Conservation (phyloP, 2,329 filamentous ascomycete species). For the Fusarium vanettenii region DNA sequence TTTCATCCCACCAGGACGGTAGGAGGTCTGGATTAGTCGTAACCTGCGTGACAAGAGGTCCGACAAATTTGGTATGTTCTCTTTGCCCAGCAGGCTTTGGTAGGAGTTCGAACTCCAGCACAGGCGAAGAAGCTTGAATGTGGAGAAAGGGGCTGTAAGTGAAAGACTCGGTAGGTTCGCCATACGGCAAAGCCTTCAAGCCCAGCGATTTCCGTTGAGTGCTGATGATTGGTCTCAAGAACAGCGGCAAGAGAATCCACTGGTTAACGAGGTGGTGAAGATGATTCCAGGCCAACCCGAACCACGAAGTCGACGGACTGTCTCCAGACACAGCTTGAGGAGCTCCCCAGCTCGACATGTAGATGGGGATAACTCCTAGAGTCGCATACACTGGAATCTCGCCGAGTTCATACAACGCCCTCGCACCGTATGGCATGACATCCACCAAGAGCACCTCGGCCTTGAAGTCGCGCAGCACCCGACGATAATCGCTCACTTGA, state of each 20-base stretch:
- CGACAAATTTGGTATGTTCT: constrained; percentile 45
- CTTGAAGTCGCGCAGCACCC: constrained; percentile 42
- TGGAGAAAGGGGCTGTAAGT: constrained; percentile 53
- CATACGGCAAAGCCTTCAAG: constrained; percentile 42
- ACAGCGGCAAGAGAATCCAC: constrained; percentile 43
- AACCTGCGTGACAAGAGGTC: constrained; percentile 47
- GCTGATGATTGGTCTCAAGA: constrained; percentile 47
- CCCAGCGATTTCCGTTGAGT: constrained; percentile 45
- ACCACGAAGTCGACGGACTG: constrained; percentile 43
- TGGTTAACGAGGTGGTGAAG: constrained; percentile 42
- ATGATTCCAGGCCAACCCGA: constrained; percentile 43
- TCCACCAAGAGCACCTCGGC: constrained; percentile 52
- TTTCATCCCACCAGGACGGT: constrained; percentile 49
- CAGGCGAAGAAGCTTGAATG: constrained; percentile 51
- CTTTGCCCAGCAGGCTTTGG: constrained; percentile 38
- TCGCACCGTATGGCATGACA: constrained; percentile 51
- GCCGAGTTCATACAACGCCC: constrained; percentile 49
- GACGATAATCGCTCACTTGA: constrained; percentile 52
- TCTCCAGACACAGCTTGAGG: constrained; percentile 48
- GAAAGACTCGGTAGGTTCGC: constrained; percentile 47
- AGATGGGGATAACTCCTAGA: constrained; percentile 54
- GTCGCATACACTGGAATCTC: constrained; percentile 52
- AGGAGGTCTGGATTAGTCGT: constrained; percentile 26
- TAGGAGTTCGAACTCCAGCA: constrained; percentile 46
- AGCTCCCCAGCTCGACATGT: constrained; percentile 45